These are phyloP conservation scores for Phialophora expanda DNA, from an alignment of 2,329 filamentous ascomycete species.

Conservation along the genomic window DNA sequence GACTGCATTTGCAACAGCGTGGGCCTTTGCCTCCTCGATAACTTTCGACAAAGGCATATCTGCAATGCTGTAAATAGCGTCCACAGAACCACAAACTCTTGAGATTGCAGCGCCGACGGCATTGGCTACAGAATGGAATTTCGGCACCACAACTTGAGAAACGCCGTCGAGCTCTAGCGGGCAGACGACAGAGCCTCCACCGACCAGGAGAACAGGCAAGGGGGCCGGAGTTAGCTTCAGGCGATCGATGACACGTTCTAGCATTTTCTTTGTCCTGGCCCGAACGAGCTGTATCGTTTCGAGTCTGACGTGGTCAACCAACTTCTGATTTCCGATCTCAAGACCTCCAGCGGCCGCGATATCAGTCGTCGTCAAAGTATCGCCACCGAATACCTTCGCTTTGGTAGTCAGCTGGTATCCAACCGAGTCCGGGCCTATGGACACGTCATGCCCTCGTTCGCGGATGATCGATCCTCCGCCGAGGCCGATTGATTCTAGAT, in stretches of 20 bases:
- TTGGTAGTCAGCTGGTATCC: constrained; percentile 62
- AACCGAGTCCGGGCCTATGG: constrained; percentile 65
- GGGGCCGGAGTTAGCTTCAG: constrained; percentile 68
- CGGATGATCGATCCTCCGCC: constrained; percentile 58
- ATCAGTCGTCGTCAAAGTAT: constrained; percentile 61
- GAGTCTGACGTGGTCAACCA: constrained; percentile 26
- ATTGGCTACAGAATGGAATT: constrained; percentile 63
- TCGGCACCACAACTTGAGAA: constrained; percentile 55
- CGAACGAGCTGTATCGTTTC: constrained; percentile 47
- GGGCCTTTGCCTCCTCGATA: constrained; percentile 23
- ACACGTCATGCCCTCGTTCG: constrained; percentile 45
- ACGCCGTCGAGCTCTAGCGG: constrained; percentile 57
- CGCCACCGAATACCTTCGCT: constrained; percentile 63
- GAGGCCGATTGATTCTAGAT: constrained; percentile 62
- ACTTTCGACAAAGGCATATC: constrained; percentile 16
- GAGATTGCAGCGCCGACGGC: constrained; percentile 69
- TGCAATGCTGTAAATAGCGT: constrained; percentile 21
- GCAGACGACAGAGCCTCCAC: constrained; percentile 58
- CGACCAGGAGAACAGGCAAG: constrained; percentile 65
- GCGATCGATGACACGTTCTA: constrained; percentile 63
- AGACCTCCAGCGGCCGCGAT: constrained; percentile 46
- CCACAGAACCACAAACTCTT: constrained; percentile 52
- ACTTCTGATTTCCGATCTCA: constrained; percentile 9
- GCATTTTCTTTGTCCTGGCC: constrained; percentile 54
- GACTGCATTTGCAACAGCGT: constrained; percentile 37